Base-by-base conservation (phyloP, 495 filamentous ascomycete genomes). In the Apiosordaria backusii region DNA sequence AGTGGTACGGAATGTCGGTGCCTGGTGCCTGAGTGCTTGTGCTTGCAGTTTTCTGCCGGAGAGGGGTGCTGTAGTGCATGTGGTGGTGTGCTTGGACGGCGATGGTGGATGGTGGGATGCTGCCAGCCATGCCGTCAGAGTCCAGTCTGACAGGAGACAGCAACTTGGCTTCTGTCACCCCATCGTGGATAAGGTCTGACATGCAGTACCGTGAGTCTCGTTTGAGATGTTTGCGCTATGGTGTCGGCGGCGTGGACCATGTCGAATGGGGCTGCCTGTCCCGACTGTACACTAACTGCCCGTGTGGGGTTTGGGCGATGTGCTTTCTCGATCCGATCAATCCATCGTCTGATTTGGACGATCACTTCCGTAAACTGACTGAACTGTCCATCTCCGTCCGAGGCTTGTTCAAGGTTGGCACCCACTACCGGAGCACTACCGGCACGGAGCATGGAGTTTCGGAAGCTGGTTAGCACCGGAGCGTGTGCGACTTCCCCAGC, bases 1-100 rank as follows among this genome's bases (percentile, higher is more conserved):
- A 61, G 59, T 27, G 57, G 16, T 21, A 27, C 24, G 57, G 18
- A 45, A 61, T 35, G 27, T 10, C 21, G 26, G 35, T 45, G 35
- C 35, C 35, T 45, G 59, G 59, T 61, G 59, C 59, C 59, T 61
- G 59, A 27, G 27, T 57, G 53, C 23, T 15, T 57, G 13, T 18
- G 35, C 53, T 57, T 57, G 23, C 53, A 22, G 53, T 57, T 57
- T 57, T 57, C 23, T 57, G 53, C 23, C 53, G 13, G 53, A 57
- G 53, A 57, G 53, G 19, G 18, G 23, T 24, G 19, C 23, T 57
- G 53, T 57, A 15, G 9, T 45, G 35, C 10, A 13, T 45, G 35
- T 45, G 35, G 35, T 45, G 35, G 35, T 45, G 35, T 45, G 35
- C 35, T 45, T 15, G 35, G 27, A 29, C 27, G 27, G 27, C n/a